These are phyloP conservation scores for Phoma sp. DNA, from an alignment of 2,329 filamentous ascomycete genomes.

Conservation along the genomic window DNA sequence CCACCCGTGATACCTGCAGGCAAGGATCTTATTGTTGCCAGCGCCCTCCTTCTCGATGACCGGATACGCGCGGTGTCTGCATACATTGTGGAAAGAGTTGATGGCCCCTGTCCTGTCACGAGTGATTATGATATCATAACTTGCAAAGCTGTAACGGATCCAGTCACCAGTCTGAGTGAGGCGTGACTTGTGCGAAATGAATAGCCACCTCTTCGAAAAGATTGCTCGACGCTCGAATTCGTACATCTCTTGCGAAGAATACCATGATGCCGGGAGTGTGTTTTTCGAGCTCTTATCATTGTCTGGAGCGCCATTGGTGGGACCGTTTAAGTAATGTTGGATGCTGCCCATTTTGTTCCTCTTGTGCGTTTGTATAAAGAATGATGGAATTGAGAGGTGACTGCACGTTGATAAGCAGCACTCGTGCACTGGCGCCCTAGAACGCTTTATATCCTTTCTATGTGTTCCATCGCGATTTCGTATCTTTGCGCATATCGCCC, in stretches of 20 bases:
- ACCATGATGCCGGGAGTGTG: slow-evolving; percentile 50
- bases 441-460: not conserved
- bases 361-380: not conserved
- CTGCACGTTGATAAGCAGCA: not conserved
- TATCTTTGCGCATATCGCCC: not conserved
- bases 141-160: slow-evolving; percentile 13
- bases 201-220: slow-evolving; percentile 50
- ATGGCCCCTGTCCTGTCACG: slow-evolving; percentile 26
- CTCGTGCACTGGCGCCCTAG: not conserved
- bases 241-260: slow-evolving; percentile 50
- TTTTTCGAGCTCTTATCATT: not conserved
- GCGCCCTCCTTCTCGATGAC: slow-evolving; percentile 35
- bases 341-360: not conserved
- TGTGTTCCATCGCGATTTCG: not conserved
- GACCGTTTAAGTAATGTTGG: not conserved
- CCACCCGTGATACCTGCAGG: slow-evolving; percentile 56
- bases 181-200: slow-evolving; percentile 42
- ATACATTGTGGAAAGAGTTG: slow-evolving; percentile 53
- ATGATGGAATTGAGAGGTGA: not conserved
- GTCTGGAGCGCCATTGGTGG: not conserved
- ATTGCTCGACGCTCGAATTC: slow-evolving; percentile 56
- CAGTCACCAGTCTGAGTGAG: slow-evolving; percentile 23
- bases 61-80: slow-evolving; percentile 52
- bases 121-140: slow-evolving; percentile 20
- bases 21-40: slow-evolving; percentile 46